A percentile compares a stretch with the other conserved stretches of the same genome.
Conservation (phyloP, 768 basidiomycete species). For the Termitomyces sp. region DNA sequence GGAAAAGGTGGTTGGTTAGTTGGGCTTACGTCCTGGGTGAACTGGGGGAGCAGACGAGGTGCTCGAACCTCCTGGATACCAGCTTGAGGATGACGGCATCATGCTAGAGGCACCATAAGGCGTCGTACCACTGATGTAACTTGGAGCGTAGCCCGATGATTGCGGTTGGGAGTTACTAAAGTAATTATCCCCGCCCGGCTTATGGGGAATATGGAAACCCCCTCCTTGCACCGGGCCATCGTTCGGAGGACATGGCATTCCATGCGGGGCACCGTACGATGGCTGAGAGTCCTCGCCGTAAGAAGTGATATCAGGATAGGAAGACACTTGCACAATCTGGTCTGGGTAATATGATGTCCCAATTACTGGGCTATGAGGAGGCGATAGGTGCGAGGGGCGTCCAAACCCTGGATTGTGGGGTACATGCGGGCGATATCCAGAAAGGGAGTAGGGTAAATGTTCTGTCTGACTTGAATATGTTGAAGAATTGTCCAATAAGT, state of each 20-base stretch:
- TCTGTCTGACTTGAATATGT: slow-evolving; percentile 12
- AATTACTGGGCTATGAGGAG: slow-evolving; percentile 13
- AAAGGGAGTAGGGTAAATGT: slow-evolving; percentile 9
- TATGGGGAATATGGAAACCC: slow-evolving; percentile 22
- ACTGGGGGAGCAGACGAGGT: slow-evolving; percentile 22
- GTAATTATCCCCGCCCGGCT: slow-evolving; percentile 15
- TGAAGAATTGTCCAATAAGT: slow-evolving; percentile 7
- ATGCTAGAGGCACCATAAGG: slow-evolving; percentile 10
- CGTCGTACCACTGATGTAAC: slow-evolving; percentile 10
- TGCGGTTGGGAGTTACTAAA: slow-evolving; percentile 11
- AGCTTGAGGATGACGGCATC: slow-evolving; percentile 13
- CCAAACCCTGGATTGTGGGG: slow-evolving; percentile 10
- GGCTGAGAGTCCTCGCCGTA: slow-evolving; percentile 6
- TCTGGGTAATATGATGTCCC: slow-evolving; percentile 9
- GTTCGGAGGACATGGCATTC: slow-evolving; percentile 2
- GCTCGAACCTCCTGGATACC: slow-evolving; percentile 16
- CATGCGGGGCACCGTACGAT: slow-evolving; percentile 6
- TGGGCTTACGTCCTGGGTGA: slow-evolving; percentile 30
- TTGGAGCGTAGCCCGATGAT: slow-evolving; percentile 12
- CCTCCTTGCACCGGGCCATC: slow-evolving; percentile 4
- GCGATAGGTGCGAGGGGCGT: background rate
- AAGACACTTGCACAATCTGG: slow-evolving; percentile 13
- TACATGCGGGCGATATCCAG: slow-evolving; percentile 7
- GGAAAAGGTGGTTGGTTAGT: background rate
- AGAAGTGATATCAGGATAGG: slow-evolving; percentile 19